Evolutionary conservation across 345 rosid species (phyloP).

Genomic region (Erodium maritimum): DNA sequence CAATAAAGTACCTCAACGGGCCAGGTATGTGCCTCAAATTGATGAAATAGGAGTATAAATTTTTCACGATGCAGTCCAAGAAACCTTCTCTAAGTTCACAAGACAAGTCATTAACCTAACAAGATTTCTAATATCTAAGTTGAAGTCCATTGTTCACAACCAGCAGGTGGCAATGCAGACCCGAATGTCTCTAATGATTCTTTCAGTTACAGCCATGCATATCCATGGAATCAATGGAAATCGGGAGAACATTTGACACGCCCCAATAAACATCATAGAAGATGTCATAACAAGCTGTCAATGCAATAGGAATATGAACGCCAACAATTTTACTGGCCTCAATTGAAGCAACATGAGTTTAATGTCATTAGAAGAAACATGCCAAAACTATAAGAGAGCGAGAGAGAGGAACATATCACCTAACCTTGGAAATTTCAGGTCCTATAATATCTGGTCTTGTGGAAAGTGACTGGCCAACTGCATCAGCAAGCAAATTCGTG

Average conservation of each 20-base stretch:
- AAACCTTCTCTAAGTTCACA: background rate
- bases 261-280: background rate
- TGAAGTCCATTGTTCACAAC: background rate
- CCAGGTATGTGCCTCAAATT: background rate
- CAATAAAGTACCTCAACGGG: background rate
- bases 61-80: background rate
- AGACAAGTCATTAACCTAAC: background rate
- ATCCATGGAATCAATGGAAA: background rate
- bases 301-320: background rate
- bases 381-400: background rate
- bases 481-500: slow-evolving; percentile 40
- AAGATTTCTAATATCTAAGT: background rate
- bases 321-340: background rate
- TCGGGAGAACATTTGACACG: background rate
- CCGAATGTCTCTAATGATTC: background rate
- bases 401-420: slow-evolving; percentile 9
- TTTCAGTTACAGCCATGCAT: background rate
- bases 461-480: slow-evolving; percentile 98
- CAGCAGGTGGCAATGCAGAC: background rate
- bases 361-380: slow-evolving; percentile 1
- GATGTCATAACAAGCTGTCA: background rate
- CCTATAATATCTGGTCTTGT: slow-evolving; percentile 93
- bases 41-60: background rate
- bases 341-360: background rate
- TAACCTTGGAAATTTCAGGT: slow-evolving; percentile 80